These are phyloP conservation scores for Pestalotiopsis sp. DNA, from an alignment of 2,329 filamentous ascomycete genomes.

Conservation along the genomic window DNA sequence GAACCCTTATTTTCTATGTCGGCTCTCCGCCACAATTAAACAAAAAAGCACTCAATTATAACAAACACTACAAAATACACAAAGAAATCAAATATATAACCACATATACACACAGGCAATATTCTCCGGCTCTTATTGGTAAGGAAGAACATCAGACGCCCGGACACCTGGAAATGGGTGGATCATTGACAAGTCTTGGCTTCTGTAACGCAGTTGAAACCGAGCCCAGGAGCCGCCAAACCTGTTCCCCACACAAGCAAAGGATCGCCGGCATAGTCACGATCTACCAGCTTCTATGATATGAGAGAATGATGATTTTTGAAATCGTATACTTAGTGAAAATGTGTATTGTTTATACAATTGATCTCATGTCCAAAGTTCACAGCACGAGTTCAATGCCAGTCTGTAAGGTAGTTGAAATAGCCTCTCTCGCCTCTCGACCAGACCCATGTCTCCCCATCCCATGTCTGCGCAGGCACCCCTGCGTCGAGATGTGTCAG, in stretches of 20 bases:
- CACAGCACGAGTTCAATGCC: neutral
- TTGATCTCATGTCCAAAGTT: neutral
- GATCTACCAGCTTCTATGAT: neutral
- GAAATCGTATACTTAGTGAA: too few species aligned
- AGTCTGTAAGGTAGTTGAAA: neutral
- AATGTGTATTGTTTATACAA: neutral
- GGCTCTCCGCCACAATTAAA: too few species aligned
- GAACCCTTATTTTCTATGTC: too few species aligned
- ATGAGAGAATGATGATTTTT: neutral
- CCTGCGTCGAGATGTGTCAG: constrained; percentile 7
- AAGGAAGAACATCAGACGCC: neutral
- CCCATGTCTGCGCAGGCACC: neutral
- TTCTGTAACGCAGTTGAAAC: constrained; percentile 8
- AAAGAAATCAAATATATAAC: neutral
- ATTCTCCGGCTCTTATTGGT: neutral
- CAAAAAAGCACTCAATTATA: too few species aligned
- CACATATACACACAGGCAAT: neutral
- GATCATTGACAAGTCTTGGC: constrained; percentile 3
- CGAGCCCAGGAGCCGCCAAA: constrained; percentile 3
- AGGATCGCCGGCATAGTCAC: neutral
- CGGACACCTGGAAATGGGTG: neutral
- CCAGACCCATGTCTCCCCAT: neutral
- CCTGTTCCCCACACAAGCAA: constrained; percentile 3
- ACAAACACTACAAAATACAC: too few species aligned
- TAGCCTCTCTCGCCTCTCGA: neutral